A percentile compares a stretch with the other conserved stretches of the same genome.
phyloP scores from a whole-genome alignment of 176 grass and related monocot genomes.

The Pharus latifolius region DNA sequence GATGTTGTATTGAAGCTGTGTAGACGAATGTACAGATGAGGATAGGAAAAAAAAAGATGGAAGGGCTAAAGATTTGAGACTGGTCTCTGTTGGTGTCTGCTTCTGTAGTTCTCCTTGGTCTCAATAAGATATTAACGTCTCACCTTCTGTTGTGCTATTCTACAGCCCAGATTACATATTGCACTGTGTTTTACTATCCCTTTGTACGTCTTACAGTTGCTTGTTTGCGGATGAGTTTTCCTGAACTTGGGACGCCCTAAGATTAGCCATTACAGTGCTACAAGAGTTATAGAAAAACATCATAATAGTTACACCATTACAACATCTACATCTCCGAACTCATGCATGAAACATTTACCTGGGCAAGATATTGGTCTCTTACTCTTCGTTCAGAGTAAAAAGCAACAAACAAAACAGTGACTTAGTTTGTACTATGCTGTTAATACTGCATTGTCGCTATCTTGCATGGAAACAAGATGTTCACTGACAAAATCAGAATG shows the following conservation, averaged over 20 bases:
- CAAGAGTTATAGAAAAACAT: too few species aligned
- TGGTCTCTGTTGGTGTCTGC: constrained; percentile 14
- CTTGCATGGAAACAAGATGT: not conserved
- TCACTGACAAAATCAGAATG: not conserved
- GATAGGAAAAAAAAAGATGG: constrained; percentile 42
- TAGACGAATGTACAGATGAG: constrained; percentile 64
- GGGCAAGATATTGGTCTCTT: not conserved
- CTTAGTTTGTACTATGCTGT: not conserved
- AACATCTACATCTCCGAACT: not conserved
- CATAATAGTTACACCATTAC: too few species aligned
- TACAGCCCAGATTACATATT: not conserved
- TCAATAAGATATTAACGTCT: not conserved
- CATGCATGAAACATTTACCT: not conserved
- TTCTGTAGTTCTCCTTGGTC: not conserved
- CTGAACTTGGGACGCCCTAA: too few species aligned
- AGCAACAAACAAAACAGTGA: not conserved
- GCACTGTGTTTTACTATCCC: not conserved
- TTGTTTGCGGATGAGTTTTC: not conserved
- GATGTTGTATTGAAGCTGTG: constrained; percentile 44
- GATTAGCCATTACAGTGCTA: too few species aligned
- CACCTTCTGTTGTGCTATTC: not conserved
- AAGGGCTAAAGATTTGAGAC: constrained; percentile 25
- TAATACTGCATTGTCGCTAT: not conserved
- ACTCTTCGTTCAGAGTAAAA: not conserved
- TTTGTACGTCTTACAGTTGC: not conserved